Percentiles rank a stretch among this genome's conserved stretches.
Conservation (phyloP, 495 filamentous ascomycete genomes). For the Cenococcum geophilum region DNA sequence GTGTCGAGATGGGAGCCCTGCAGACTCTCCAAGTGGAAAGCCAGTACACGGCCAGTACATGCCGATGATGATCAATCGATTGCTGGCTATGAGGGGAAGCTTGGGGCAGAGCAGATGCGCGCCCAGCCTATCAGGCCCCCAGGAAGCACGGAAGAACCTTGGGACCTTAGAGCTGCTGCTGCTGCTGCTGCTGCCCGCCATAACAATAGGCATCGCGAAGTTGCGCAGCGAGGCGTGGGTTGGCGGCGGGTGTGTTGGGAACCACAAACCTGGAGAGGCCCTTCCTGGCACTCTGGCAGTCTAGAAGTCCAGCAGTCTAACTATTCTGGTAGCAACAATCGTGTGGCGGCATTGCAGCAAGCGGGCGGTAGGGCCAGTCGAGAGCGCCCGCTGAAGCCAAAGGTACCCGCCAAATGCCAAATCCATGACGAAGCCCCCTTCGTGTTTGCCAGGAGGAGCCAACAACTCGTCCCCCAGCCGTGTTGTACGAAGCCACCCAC, state of each 20-base stretch:
- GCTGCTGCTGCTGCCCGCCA: too few species aligned
- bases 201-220: neutral
- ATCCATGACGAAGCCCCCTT: neutral
- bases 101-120: neutral
- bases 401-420: too few species aligned
- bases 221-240: neutral
- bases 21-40: slow-evolving; percentile 1
- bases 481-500: neutral
- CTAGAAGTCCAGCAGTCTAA: too few species aligned
- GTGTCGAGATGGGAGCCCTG: slow-evolving; percentile 6
- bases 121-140: slow-evolving; percentile 3
- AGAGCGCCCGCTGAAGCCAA: neutral
- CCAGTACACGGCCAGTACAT: neutral
- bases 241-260: neutral
- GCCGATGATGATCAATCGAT: slow-evolving; percentile 14
- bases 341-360: neutral
- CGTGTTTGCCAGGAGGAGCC: too few species aligned
- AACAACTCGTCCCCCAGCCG: neutral
- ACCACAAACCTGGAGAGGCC: neutral
- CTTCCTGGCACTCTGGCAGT: neutral
- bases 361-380: neutral
- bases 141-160: slow-evolving; percentile 5
- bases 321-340: too few species aligned
- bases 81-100: neutral
- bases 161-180: neutral